phyloP scores from a whole-genome alignment of 1,284 basidiomycete species.

The Hortiboletus rubellus region DNA sequence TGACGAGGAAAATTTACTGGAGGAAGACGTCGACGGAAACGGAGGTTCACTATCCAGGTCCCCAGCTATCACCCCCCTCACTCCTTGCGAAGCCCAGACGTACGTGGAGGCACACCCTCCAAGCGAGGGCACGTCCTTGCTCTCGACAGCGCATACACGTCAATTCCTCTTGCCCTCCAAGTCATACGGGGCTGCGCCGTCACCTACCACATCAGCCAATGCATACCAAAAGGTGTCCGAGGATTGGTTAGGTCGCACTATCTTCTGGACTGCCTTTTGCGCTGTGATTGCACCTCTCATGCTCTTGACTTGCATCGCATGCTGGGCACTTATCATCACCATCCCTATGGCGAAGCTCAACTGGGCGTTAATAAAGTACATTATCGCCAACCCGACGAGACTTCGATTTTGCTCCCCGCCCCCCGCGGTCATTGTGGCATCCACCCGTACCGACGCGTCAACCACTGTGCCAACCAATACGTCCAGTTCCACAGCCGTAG shows the following conservation, averaged over 20 bases:
- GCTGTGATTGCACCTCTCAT: conserved; percentile 87
- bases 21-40: conserved; percentile 34
- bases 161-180: conserved; percentile 46
- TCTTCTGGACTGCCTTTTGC: conserved; percentile 80
- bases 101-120: conserved; percentile 27
- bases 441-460: conserved; percentile 28
- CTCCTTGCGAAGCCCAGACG: conserved; percentile 31
- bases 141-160: conserved; percentile 32
- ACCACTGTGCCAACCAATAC: conserved; percentile 19
- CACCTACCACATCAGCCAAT: conserved; percentile 37
- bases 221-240: conserved; percentile 39
- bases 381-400: conserved; percentile 79
- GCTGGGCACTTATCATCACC: conserved; percentile 92
- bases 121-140: conserved; percentile 45
- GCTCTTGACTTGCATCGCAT: conserved; percentile 82
- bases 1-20: conserved; percentile 42
- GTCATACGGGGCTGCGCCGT: conserved; percentile 62
- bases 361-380: conserved; percentile 88
- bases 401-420: conserved; percentile 90
- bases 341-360: conserved; percentile 98
- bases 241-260: conserved; percentile 63
- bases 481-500: conserved; percentile 25
- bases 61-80: conserved; percentile 38
- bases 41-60: conserved; percentile 32
- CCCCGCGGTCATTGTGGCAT: conserved; percentile 53